These are phyloP conservation scores for Agarophyton chilense DNA, from an alignment of 23 red algal species.

Conservation along the genomic window DNA sequence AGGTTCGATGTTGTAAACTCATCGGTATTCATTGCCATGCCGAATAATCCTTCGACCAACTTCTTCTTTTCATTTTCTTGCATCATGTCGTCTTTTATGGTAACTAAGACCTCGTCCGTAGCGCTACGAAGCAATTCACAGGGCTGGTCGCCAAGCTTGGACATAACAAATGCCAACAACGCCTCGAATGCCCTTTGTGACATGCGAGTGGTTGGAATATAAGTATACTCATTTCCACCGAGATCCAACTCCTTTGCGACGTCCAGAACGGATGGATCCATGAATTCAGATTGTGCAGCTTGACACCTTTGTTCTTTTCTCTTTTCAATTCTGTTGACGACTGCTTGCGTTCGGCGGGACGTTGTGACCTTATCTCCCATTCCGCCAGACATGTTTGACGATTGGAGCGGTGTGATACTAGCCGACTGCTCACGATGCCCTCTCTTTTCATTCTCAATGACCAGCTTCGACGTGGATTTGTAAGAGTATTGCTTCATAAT, in stretches of 20 bases:
- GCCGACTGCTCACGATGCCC: constrained; percentile 30
- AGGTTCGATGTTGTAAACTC: constrained; percentile 63
- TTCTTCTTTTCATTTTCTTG: constrained; percentile 54
- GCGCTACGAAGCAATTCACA: constrained; percentile 77
- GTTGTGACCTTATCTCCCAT: constrained; percentile 71
- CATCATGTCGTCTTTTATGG: constrained; percentile 48
- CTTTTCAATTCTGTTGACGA: constrained; percentile 2
- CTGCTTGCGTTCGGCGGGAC: constrained; percentile 24
- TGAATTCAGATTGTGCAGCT: background rate
- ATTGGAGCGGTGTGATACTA: constrained; percentile 59
- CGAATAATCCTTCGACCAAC: constrained; percentile 49
- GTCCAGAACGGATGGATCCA: constrained; percentile 54
- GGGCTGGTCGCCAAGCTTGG: constrained; percentile 84
- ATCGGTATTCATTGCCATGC: constrained; percentile 41
- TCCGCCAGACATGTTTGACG: constrained; percentile 49
- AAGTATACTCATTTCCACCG: constrained; percentile 28
- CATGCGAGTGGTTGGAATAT: constrained; percentile 68
- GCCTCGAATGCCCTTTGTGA: constrained; percentile 76
- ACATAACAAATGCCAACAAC: constrained; percentile 70
- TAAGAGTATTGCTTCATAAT: constrained; percentile 85
- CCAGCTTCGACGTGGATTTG: constrained; percentile 79
- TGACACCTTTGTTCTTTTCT: background rate
- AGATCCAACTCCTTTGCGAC: constrained; percentile 76
- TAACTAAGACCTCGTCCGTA: constrained; percentile 68
- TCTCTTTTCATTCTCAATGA: constrained; percentile 60